Evolutionary conservation across 202 grass and related monocot species (phyloP).

Genomic region (Hordeum pubiflorum): DNA sequence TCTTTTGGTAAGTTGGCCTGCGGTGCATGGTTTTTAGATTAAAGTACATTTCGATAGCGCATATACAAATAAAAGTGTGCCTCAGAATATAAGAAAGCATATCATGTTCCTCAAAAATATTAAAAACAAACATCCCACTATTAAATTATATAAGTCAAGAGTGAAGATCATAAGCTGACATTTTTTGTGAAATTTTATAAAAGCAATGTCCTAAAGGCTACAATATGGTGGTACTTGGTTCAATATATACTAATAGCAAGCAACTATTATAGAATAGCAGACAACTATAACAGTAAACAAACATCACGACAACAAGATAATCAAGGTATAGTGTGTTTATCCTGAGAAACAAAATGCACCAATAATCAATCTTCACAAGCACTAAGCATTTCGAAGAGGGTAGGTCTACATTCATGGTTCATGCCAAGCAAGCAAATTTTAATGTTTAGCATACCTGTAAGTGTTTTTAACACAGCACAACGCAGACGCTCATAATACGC

Average conservation of each 20-base stretch:
- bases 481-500: no score
- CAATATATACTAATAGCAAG: not conserved
- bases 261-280: not conserved
- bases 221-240: slow-evolving; percentile 17
- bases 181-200: not conserved
- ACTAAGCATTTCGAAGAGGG: not conserved
- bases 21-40: slow-evolving; percentile 13
- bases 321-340: not conserved
- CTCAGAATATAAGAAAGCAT: not conserved
- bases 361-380: not conserved
- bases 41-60: slow-evolving; percentile 1
- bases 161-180: slow-evolving; percentile 8
- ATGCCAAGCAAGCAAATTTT: not conserved
- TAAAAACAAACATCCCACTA: not conserved
- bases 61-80: not conserved
- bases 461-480: no score
- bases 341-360: slow-evolving; percentile 1
- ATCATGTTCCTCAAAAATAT: not conserved
- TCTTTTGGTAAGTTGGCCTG: slow-evolving; percentile 95
- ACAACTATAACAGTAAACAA: slow-evolving; percentile 1
- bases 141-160: not conserved
- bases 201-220: not conserved
- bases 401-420: not conserved
- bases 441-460: not conserved
- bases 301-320: not conserved